These are phyloP conservation scores for Heterobasidion parviporum DNA, from an alignment of 1,284 basidiomycete genomes.

Conservation along the genomic window DNA sequence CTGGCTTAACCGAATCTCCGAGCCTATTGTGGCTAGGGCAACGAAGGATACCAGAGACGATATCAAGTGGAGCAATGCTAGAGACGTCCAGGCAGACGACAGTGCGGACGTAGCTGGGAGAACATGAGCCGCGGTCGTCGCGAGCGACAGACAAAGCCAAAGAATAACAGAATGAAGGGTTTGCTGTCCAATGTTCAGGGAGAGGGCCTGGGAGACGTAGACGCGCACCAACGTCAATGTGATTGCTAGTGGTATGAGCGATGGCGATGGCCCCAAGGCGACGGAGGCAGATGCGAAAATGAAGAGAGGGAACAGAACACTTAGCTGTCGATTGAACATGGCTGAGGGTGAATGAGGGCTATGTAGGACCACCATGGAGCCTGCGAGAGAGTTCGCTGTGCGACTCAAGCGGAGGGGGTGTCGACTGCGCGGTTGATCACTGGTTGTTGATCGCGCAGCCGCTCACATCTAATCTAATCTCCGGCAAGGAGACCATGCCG, in stretches of 20 bases:
- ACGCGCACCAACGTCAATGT: slow-evolving; percentile 41
- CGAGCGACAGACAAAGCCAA: slow-evolving; percentile 35
- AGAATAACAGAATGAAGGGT: slow-evolving; percentile 24
- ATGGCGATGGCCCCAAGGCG: slow-evolving; percentile 41
- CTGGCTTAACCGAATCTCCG: slow-evolving; percentile 24
- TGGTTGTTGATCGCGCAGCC: neutral
- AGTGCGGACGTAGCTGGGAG: slow-evolving; percentile 46
- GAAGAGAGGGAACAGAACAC: slow-evolving; percentile 28
- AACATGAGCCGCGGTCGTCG: slow-evolving; percentile 37
- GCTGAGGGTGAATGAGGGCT: neutral
- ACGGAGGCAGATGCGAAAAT: slow-evolving; percentile 31
- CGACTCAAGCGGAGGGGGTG: too few species aligned
- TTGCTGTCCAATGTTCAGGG: slow-evolving; percentile 20
- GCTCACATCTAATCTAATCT: too few species aligned
- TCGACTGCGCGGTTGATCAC: neutral
- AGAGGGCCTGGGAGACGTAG: slow-evolving; percentile 38
- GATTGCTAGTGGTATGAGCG: slow-evolving; percentile 38
- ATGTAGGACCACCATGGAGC: too few species aligned
- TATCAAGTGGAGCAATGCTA: slow-evolving; percentile 33
- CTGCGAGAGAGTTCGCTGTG: too few species aligned
- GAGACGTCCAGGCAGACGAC: slow-evolving; percentile 40
- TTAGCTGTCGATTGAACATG: slow-evolving; percentile 27
- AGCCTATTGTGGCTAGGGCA: slow-evolving; percentile 29
- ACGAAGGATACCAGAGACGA: slow-evolving; percentile 36
- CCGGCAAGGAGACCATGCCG: too few species aligned